Evolutionary conservation across 371 early-diverging fungal genomes (phyloP), one percentile per base, ranked within the genome.

Genomic region (Syncephalastrum sp.): DNA sequence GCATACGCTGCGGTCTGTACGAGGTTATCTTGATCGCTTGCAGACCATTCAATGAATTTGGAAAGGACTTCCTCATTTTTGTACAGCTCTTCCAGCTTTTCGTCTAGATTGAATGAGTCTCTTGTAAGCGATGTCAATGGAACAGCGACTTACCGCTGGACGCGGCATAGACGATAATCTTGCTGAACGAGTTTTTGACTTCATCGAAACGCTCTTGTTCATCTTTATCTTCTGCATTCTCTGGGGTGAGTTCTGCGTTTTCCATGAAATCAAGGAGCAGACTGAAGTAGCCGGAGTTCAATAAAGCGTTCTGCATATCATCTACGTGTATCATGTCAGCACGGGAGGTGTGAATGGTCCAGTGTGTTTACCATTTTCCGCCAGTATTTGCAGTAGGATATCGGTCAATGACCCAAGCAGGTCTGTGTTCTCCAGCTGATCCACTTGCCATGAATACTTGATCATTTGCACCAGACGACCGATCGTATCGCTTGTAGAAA

Each of bases 1-100:
- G 73, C 69, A 51, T 84, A 77, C 6, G 76, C 76, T 0, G 82
- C 82, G 51, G 77, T 75, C 65, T 77, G 70, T 49, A 61, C 29
- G 47, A 72, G 57, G 41, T 63, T 53, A 29, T 69, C 75, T 7
- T 62, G 50, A 17, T 70, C 56, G 17, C 59, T 68, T 12, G 47
- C 45, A 5, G 81, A 57, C 87, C 84, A 84, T 14, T 51, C 42
- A 3, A 84, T 50, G 27, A 84, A 80, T 43, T 70, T 56, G 16
- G 65, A 42, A 42, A 87, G 63, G 23, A 84, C 38, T 5, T 50
- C 51, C 14, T 71, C 59, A 54, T 82, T 63, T 8, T 75, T 65
- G 47, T 80, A 84, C 0, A 84, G 56, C 2, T 62, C 70, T 33
- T 70, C 61, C 71, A 84, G 71, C 47, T 78, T 81, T 21, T 63